Evolutionary conservation across 2,329 filamentous ascomycete species (phyloP).

Genomic region (Dothistroma septosporum): DNA sequence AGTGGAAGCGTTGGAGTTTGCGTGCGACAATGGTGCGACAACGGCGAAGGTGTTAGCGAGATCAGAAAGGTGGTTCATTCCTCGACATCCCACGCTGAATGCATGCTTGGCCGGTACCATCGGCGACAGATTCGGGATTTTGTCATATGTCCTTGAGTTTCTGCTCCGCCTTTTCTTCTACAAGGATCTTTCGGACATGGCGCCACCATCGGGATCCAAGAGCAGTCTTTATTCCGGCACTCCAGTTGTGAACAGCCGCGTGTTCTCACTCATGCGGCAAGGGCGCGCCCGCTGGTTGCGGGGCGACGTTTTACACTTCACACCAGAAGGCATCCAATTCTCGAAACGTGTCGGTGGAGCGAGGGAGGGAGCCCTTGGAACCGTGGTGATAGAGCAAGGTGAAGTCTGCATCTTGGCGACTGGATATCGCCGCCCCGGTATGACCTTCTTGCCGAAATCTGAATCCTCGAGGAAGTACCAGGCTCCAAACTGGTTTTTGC

Average conservation of each 20-base stretch:
- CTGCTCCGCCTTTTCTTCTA: slow-evolving; percentile 77
- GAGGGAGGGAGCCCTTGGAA: slow-evolving; percentile 3
- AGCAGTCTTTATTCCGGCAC: slow-evolving; percentile 75
- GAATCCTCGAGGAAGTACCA: slow-evolving; percentile 68
- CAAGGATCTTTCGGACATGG: slow-evolving; percentile 68
- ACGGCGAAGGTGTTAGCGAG: slow-evolving; percentile 62
- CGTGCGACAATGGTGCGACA: slow-evolving; percentile 59
- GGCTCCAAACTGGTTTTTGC: slow-evolving; percentile 83
- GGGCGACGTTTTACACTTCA: slow-evolving; percentile 68
- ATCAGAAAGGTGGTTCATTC: slow-evolving; percentile 38
- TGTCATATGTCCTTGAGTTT: slow-evolving; percentile 73
- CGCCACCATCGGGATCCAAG: slow-evolving; percentile 52
- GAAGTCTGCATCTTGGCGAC: slow-evolving; percentile 81
- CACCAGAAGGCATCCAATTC: slow-evolving; percentile 61
- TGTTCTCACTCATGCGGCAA: slow-evolving; percentile 57
- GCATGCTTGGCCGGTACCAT: slow-evolving; percentile 71
- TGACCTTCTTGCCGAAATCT: slow-evolving; percentile 69
- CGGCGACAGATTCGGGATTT: slow-evolving; percentile 64
- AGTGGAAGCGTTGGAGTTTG: slow-evolving; percentile 78
- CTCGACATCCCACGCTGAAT: slow-evolving; percentile 70
- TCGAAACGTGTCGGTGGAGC: slow-evolving; percentile 55
- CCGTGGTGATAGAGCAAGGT: slow-evolving; percentile 56
- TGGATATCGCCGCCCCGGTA: slow-evolving; percentile 68
- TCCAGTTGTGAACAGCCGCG: slow-evolving; percentile 40
- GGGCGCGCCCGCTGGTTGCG: slow-evolving; percentile 74